phyloP scores from a whole-genome alignment of 352 stramenopile genomes.

The Phytophthora multivora region DNA sequence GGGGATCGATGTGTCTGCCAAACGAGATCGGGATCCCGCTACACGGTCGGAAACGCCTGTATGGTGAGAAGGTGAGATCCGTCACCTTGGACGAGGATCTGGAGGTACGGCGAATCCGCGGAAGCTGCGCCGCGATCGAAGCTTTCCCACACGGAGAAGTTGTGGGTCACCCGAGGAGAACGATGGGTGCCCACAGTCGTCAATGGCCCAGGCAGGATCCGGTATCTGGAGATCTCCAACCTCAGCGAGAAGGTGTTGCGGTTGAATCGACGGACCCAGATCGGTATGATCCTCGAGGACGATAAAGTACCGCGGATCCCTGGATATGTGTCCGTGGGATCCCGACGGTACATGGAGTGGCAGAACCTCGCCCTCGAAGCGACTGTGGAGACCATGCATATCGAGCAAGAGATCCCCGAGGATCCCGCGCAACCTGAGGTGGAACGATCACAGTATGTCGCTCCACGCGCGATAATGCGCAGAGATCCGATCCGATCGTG shows the following conservation, averaged over 20 bases:
- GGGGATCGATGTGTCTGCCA: background rate
- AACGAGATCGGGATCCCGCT: slow-evolving; percentile 7
- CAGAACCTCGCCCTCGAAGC: background rate
- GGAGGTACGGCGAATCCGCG: background rate
- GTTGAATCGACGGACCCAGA: background rate
- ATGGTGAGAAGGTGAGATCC: background rate
- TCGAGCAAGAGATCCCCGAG: background rate
- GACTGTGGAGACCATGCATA: background rate
- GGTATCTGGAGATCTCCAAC: slow-evolving; percentile 10
- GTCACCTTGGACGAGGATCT: background rate
- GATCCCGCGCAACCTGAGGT: background rate
- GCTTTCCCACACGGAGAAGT: background rate
- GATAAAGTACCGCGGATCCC: slow-evolving; percentile 1
- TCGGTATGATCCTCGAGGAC: slow-evolving; percentile 6
- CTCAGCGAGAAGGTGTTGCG: background rate
- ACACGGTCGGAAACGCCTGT: background rate
- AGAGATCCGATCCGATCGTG: no score
- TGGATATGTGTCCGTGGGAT: slow-evolving; percentile 7
- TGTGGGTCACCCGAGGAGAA: slow-evolving; percentile 3
- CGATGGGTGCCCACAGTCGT: slow-evolving; percentile 7
- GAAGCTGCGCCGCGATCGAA: background rate
- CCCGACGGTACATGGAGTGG: slow-evolving; percentile 12
- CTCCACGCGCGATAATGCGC: no score
- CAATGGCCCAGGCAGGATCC: background rate
- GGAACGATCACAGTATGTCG: background rate